Percentiles rank a stretch among this genome's conserved stretches.
phyloP scores from a whole-genome alignment of 345 rosid genomes.

The Gossypium thurberi region DNA sequence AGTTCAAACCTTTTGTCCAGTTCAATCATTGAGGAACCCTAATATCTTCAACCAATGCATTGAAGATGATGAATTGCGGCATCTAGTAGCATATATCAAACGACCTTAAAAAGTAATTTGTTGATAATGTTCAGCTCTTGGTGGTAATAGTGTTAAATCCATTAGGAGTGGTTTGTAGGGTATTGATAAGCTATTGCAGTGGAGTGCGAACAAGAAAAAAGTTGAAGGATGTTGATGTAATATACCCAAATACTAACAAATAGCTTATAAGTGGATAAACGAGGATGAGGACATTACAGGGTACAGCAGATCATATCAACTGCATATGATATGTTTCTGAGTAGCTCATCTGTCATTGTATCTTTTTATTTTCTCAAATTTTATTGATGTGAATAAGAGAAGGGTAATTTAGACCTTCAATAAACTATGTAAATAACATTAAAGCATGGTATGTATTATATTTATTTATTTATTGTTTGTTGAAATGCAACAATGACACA shows the following conservation, averaged over 20 bases:
- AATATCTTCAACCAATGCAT: not conserved
- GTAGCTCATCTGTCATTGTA: not conserved
- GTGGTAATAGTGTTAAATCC: not conserved
- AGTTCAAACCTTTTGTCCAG: too few relatives aligned
- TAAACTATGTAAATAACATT: too few relatives aligned
- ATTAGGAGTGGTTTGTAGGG: not conserved
- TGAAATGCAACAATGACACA: too few relatives aligned
- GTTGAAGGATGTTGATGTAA: not conserved
- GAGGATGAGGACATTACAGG: not conserved
- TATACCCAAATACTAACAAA: not conserved
- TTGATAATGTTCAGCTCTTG: too few relatives aligned
- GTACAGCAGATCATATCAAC: not conserved
- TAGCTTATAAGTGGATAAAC: not conserved
- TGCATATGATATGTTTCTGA: slow-evolving; percentile 2
- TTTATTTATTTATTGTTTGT: too few relatives aligned
- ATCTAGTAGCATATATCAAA: too few relatives aligned
- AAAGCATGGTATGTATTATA: too few relatives aligned
- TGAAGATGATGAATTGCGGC: too few relatives aligned
- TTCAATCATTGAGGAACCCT: not conserved
- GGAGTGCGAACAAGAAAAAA: not conserved
- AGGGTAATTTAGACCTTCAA: too few relatives aligned
- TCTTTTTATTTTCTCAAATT: not conserved
- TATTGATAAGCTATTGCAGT: too few relatives aligned
- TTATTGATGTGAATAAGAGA: too few relatives aligned
- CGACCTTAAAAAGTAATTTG: too few relatives aligned